These are phyloP conservation scores for Takakia lepidozioides DNA, from an alignment of 225 moss, liverwort and hornwort species.

Conservation along the genomic window DNA sequence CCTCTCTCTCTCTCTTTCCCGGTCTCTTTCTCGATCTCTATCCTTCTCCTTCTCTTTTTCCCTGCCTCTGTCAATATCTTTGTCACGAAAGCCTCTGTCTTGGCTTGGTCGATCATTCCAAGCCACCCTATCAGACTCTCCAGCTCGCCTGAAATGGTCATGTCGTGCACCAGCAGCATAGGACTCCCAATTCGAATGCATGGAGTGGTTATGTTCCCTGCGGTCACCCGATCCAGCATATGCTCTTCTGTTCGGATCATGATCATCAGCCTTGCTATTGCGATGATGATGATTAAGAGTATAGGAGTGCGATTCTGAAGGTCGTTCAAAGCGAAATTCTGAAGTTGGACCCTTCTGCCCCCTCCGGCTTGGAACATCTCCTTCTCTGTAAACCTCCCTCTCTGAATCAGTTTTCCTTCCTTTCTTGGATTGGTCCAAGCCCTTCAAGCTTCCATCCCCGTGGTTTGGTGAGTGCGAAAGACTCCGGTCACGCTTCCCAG, in stretches of 20 bases:
- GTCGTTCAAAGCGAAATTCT: conserved; percentile 3
- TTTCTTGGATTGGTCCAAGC: conserved; percentile 22
- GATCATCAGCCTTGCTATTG: conserved; percentile 13
- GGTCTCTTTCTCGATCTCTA: conserved; percentile 13
- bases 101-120: conserved; percentile 21
- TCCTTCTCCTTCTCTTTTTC: conserved; percentile 11
- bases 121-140: conserved; percentile 21
- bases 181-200: conserved; percentile 17
- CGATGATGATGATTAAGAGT: conserved; percentile 24
- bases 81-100: conserved; percentile 27
- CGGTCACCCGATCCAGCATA: conserved; percentile 12
- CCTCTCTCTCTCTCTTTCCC: conserved; percentile 11
- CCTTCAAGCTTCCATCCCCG: conserved; percentile 15
- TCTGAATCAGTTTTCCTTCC: conserved; percentile 31
- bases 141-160: conserved; percentile 19
- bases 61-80: conserved; percentile 15
- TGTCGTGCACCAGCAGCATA: conserved; percentile 9
- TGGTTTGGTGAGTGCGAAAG: conserved; percentile 20
- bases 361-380: conserved; percentile 14
- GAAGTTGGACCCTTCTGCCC: conserved; percentile 19
- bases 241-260: conserved; percentile 18
- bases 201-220: conserved; percentile 9
- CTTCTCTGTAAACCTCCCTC: conserved; percentile 15
- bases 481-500: conserved; percentile 41
- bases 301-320: conserved; percentile 16